These are phyloP conservation scores for Fusarium incarnatum DNA, from an alignment of 2,329 filamentous ascomycete species.

Conservation along the genomic window DNA sequence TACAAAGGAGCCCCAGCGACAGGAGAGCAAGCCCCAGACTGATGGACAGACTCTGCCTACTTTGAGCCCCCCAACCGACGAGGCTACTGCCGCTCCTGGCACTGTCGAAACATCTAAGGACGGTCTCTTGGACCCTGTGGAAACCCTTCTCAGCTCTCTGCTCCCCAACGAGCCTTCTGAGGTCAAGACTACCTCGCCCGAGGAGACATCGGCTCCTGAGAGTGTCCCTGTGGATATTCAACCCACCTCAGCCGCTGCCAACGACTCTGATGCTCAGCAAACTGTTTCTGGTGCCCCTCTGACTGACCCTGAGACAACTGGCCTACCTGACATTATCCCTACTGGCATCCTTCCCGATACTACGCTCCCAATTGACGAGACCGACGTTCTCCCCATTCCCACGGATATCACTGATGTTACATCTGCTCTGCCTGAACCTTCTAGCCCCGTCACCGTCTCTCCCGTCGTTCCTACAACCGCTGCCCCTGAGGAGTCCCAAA, in stretches of 20 bases:
- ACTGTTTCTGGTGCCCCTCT: constrained; percentile 26
- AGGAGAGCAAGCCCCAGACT: constrained; percentile 23
- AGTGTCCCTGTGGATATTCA: constrained; percentile 7
- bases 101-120: constrained; percentile 23
- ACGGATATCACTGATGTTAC: constrained; percentile 25
- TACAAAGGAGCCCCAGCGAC: constrained; percentile 28
- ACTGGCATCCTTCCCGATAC: constrained; percentile 27
- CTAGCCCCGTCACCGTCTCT: constrained; percentile 24
- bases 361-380: constrained; percentile 14
- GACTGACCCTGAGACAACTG: constrained; percentile 31
- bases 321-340: constrained; percentile 10
- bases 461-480: constrained; percentile 24
- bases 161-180: constrained; percentile 22
- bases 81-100: constrained; percentile 23
- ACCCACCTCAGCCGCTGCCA: constrained; percentile 18
- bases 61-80: constrained; percentile 10
- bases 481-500: constrained; percentile 7
- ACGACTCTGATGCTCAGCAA: constrained; percentile 17
- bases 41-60: constrained; percentile 25
- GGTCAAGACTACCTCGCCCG: constrained; percentile 18
- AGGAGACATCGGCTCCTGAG: constrained; percentile 9
- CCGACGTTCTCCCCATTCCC: constrained; percentile 14
- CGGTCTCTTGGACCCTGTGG: constrained; percentile 43
- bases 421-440: constrained; percentile 19
- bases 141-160: constrained; percentile 35